Percentiles rank a stretch among this genome's conserved stretches.
Evolutionary conservation across 2,329 filamentous ascomycete genomes (phyloP).

Genomic region (Ophiostoma angusticollis): DNA sequence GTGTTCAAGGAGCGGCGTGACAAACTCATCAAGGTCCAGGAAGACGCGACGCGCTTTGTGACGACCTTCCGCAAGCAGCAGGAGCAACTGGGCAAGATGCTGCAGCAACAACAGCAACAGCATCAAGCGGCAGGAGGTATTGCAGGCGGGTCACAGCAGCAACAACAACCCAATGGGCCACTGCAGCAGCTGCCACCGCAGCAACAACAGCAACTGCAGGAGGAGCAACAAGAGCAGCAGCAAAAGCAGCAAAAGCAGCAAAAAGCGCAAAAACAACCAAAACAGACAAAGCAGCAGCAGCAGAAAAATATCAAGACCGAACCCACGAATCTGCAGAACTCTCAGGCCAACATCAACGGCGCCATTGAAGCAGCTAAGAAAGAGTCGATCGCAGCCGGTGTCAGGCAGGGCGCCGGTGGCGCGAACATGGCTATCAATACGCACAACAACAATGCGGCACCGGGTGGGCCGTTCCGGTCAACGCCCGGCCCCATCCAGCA

Average conservation of each 20-base stretch:
- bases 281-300: constrained; percentile 11
- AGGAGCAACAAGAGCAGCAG: constrained; percentile 14
- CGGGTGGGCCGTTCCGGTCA: constrained; percentile 3
- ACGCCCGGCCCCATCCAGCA: constrained; percentile 9
- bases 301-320: constrained; percentile 17
- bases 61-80: constrained; percentile 35
- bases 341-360: constrained; percentile 28
- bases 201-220: constrained; percentile 7
- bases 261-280: constrained; percentile 1
- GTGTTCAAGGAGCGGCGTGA: constrained; percentile 31
- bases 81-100: constrained; percentile 13
- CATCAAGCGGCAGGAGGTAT: constrained; percentile 13
- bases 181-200: constrained; percentile 7
- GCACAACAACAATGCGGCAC: constrained; percentile 2
- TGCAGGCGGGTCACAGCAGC: constrained; percentile 9
- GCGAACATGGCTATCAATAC: constrained; percentile 3
- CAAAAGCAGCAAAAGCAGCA: constrained; percentile 12
- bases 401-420: constrained; percentile 16
- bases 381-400: constrained; percentile 23
- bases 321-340: constrained; percentile 20
- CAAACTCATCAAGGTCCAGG: constrained; percentile 30
- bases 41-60: constrained; percentile 35
- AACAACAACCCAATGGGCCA: too few species aligned
- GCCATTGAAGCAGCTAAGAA: constrained; percentile 34
- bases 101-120: constrained; percentile 15